A percentile compares a stretch with the other conserved stretches of the same genome.
These are phyloP conservation scores for Casuarina cunninghamiana DNA, from an alignment of 306 rosid genomes.

Conservation along the genomic window DNA sequence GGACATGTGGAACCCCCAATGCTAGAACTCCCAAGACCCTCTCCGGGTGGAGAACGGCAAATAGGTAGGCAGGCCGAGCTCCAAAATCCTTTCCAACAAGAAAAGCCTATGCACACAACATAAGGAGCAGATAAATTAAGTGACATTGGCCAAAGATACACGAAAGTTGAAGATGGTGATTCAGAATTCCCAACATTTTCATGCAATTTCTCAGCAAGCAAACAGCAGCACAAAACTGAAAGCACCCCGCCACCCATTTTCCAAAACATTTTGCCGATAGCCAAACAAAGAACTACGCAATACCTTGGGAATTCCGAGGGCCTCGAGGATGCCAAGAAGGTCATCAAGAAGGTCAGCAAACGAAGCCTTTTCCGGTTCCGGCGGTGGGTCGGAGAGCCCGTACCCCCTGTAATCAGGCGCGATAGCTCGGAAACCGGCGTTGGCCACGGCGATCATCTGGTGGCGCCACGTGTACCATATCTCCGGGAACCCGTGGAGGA, in stretches of 20 bases:
- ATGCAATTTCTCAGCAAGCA: neutral
- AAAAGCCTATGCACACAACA: constrained; percentile 40
- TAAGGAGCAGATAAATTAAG: neutral
- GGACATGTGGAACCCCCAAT: constrained; percentile 58
- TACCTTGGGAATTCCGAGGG: constrained; percentile 47
- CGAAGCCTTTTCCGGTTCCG: constrained; percentile 39
- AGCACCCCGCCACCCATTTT: neutral
- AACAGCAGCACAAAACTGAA: neutral
- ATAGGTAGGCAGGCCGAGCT: constrained; percentile 44
- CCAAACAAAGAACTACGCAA: neutral
- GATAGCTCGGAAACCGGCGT: constrained; percentile 51
- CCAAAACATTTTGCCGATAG: neutral
- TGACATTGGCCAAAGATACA: too few species aligned
- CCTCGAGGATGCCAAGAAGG: constrained; percentile 38
- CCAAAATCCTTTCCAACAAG: constrained; percentile 83
- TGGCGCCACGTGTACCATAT: constrained; percentile 72
- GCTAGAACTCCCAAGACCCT: constrained; percentile 75
- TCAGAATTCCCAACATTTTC: neutral
- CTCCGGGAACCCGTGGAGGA: constrained; percentile 63
- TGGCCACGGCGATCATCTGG: constrained; percentile 56
- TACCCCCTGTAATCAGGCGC: constrained; percentile 53
- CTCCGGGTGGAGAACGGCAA: constrained; percentile 60
- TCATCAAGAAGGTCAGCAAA: constrained; percentile 28
- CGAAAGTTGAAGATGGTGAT: too few species aligned
- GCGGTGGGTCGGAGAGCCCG: constrained; percentile 56